Base-by-base conservation (phyloP, 78 protist genomes). In the Acrasis kona region DNA sequence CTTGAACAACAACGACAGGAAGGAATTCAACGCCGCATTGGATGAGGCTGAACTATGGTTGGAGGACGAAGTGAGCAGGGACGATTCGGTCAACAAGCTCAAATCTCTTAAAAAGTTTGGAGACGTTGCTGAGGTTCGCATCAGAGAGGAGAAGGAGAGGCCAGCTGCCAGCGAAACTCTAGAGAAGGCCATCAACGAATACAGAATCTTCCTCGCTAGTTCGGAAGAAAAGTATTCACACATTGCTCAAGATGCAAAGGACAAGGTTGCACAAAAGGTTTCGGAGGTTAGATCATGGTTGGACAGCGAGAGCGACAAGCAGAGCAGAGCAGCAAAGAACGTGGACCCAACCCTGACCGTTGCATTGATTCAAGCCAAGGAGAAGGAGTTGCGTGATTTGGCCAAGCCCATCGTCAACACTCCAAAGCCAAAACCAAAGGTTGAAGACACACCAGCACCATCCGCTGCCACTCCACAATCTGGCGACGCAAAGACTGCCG, bases 1-100 rank as follows among this genome's bases (percentile, higher is more conserved):
- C 83, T 70, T 73, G 40, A 50, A 83, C 5, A 76, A 66, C 27
- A 68, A 34, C 1, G 87, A 69, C 42, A n/a, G 67, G 7, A 70
- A 74, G 29, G 2, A 36, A 38, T 83, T 93, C 41, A 12, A 38
- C 70, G 7, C 64, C 19, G 3, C 9, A 39, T 68, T 85, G 38
- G 41, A 36, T 12, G 65, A 30, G 6, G 69, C 84, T 27, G 94
- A 89, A 80, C 84, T 80, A 35, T 93, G 97, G 97, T 84, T 90
- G 75, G 87, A 89, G 79, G 93, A 88, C 66, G 91, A 87, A 80
- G 81, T 80, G 57, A 34, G 88, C 71, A 88, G 86, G 88, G 72
- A 73, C 19, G 85, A 41, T 34, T 92, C 82, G 74, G 81, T 35
- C 38, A 73, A 28, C 64, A 71, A 78, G 80, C 77, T 90, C 34